Conservation (phyloP, 805 yeast species). For the Starmerella kuoi region DNA sequence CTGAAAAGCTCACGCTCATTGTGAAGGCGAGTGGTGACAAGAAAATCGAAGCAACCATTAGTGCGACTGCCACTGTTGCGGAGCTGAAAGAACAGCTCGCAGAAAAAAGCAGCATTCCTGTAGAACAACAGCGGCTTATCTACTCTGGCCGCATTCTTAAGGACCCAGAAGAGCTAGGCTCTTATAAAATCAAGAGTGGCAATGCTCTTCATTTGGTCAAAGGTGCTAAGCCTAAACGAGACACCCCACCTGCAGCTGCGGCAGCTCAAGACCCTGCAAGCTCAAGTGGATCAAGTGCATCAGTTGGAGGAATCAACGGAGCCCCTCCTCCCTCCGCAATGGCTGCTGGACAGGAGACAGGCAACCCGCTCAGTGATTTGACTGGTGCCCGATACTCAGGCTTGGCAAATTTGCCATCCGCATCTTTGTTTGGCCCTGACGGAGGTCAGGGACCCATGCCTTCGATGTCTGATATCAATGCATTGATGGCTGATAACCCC, state of each 20-base stretch:
- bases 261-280: constrained; percentile 25
- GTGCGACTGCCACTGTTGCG: constrained; percentile 43
- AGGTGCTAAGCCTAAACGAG: constrained; percentile 32
- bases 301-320: constrained; percentile 19
- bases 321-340: constrained; percentile 55
- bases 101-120: constrained; percentile 50
- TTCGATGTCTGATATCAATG: constrained; percentile 58
- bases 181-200: constrained; percentile 73
- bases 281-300: constrained; percentile 10
- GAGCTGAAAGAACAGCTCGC: constrained; percentile 60
- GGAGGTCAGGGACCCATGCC: constrained; percentile 79
- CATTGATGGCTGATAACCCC: constrained; percentile 67
- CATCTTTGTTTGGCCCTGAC: constrained; percentile 85
- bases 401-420: constrained; percentile 71
- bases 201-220: constrained; percentile 84
- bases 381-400: constrained; percentile 97
- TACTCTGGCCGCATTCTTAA: constrained; percentile 90
- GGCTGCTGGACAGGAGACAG: constrained; percentile 78
- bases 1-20: constrained; percentile 12
- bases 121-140: constrained; percentile 73
- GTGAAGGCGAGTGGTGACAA: constrained; percentile 50
- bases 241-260: constrained; percentile 20
- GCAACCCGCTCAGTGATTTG: constrained; percentile 80
- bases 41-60: constrained; percentile 55
- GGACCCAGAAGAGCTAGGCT: constrained; percentile 59